A percentile compares a stretch with the other conserved stretches of the same genome.
phyloP scores from a whole-genome alignment of 2,329 filamentous ascomycete species.

The Colletotrichum truncatum region DNA sequence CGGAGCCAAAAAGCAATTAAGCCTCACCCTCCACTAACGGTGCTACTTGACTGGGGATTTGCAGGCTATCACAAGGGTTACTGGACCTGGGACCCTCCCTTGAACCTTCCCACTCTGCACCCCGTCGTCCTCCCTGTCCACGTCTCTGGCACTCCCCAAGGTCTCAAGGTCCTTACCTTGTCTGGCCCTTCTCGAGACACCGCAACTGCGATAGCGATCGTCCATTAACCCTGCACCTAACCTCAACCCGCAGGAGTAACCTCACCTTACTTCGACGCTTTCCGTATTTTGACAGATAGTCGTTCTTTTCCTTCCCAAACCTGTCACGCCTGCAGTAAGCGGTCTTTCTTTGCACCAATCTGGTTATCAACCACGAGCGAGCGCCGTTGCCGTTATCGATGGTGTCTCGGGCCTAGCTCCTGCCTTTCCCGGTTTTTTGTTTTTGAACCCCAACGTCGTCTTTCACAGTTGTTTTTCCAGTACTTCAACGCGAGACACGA shows the following conservation, averaged over 20 bases:
- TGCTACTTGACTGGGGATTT: slow-evolving; percentile 23
- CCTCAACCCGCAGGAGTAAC: slow-evolving; percentile 10
- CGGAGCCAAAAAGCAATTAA: slow-evolving; percentile 29
- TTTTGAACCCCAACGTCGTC: not conserved
- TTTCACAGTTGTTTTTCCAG: not conserved
- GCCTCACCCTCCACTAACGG: slow-evolving; percentile 22
- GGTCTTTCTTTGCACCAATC: not conserved
- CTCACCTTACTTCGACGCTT: not conserved
- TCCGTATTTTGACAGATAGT: not conserved
- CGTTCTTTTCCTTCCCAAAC: not conserved
- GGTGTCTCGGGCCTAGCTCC: slow-evolving; percentile 11
- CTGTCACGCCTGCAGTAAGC: not conserved
- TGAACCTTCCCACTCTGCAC: not conserved
- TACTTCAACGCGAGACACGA: slow-evolving; percentile 11
- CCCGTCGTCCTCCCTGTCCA: slow-evolving; percentile 26
- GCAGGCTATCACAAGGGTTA: slow-evolving; percentile 20
- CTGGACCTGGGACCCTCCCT: slow-evolving; percentile 16
- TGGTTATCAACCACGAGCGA: slow-evolving; percentile 1
- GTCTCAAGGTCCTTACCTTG: not conserved
- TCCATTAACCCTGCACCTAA: slow-evolving; percentile 21
- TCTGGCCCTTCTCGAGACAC: not conserved
- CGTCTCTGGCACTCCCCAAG: not conserved
- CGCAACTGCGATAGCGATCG: slow-evolving; percentile 11
- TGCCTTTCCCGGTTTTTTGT: not conserved
- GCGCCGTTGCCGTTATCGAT: slow-evolving; percentile 3